Percentiles rank a stretch among this genome's conserved stretches.
Conservation (phyloP, 1,139 yeast species). For the Geotrichum aggregatum region DNA sequence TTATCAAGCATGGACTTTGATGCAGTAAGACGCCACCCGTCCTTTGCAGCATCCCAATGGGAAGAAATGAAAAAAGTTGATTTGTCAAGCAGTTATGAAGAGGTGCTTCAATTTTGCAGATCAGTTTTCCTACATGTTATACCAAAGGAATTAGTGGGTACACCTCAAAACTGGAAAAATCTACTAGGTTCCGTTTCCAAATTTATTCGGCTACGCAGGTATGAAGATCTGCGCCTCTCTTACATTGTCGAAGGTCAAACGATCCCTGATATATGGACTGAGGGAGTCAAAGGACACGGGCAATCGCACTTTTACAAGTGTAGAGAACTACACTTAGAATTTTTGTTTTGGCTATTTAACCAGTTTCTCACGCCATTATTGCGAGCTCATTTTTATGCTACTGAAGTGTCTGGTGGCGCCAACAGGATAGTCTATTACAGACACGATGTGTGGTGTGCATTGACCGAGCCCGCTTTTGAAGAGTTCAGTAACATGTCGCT, state of each 20-base stretch:
- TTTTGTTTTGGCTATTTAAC: conserved; percentile 58
- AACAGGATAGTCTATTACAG: conserved; percentile 49
- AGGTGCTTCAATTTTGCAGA: conserved; percentile 22
- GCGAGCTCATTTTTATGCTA: conserved; percentile 60
- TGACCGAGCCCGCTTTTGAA: conserved; percentile 36
- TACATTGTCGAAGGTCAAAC: conserved; percentile 38
- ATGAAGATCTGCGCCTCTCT: conserved; percentile 35
- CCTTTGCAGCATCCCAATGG: conserved; percentile 11
- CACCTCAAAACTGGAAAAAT: conserved; percentile 45
- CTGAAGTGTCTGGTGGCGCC: conserved; percentile 48
- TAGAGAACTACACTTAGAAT: conserved; percentile 38
- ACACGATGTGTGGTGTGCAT: conserved; percentile 54
- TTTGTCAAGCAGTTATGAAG: neutral
- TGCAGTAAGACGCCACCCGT: conserved; percentile 4
- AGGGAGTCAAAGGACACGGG: conserved; percentile 44
- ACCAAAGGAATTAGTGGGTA: conserved; percentile 57
- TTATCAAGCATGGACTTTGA: conserved; percentile 4
- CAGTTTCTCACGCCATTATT: conserved; percentile 49
- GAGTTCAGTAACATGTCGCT: conserved; percentile 17
- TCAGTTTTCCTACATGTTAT: conserved; percentile 39
- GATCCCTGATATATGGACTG: conserved; percentile 38
- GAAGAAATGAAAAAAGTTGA: conserved; percentile 17
- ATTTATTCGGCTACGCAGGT: conserved; percentile 41
- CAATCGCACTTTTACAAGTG: conserved; percentile 25
- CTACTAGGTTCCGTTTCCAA: conserved; percentile 42